Base-by-base conservation (phyloP, 306 rosid species). In the Canavalia ensiformis region DNA sequence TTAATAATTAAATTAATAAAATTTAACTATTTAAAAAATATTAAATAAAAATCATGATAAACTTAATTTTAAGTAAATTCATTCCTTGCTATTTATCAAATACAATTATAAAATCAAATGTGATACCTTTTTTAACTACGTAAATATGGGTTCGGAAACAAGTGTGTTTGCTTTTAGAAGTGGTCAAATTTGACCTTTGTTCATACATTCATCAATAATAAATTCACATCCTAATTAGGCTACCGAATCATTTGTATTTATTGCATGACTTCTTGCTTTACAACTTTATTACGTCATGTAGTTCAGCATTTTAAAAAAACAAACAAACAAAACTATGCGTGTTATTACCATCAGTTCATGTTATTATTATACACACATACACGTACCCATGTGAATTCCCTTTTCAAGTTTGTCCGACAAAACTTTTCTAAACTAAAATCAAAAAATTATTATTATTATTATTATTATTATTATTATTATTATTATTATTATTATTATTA, bases 131-230 rank as follows among this genome's bases (percentile, higher is more conserved):
- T 51, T 51, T 51, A 51, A 51, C 57, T 51, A 51, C 6, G 59
- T 4, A 1, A 0, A 12, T 34, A 18, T 34, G 65, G 54, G 64
- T 47, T 83, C 83, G 70, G 64, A 29, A 72, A 84, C 85, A 83
- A 13, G 12, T 60, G 65, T 87, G 85, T 77, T 80, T 18, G 4
- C 58, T 71, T 79, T 69, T 79, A 28, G 71, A 88, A 76, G 2
- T 18, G 74, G 31, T 37, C 50, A 13, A 18, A 44, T 83, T 68
- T 60, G 63, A 1, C 65, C 76, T 70, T 75, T 77, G 56, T 64
- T 29, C 71, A 57, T 29, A 34, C 46, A 5, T 72, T 63, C 45
- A 52, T 18, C 70, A 37, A 13, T 35, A 58, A 35, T 11, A 51
- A 12, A 44, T 31, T 52, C 64, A 37, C 44, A 13, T 57, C 18